These are phyloP conservation scores for Solanum sitiens DNA, from an alignment of 257 asterid genomes.

Conservation along the genomic window DNA sequence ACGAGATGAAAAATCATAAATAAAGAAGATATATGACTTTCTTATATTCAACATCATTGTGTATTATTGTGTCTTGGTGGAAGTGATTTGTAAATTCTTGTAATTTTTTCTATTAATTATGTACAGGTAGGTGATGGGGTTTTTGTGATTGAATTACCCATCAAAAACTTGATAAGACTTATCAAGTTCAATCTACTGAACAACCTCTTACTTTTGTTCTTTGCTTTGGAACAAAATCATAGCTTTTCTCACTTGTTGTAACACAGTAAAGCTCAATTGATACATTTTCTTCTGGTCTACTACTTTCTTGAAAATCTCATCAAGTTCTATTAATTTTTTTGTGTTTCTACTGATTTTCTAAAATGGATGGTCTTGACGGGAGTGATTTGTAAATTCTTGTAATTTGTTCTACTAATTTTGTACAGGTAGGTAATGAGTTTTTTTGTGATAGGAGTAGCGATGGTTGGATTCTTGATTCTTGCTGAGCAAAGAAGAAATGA, in stretches of 20 bases:
- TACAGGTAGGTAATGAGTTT: constrained; percentile 24
- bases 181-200: constrained; percentile 44
- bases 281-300: constrained; percentile 16
- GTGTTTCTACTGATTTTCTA: constrained; percentile 35
- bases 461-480: constrained; percentile 1
- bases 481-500: too few relatives aligned
- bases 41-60: too few relatives aligned
- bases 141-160: constrained; percentile 1
- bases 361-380: constrained; percentile 54
- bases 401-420: constrained; percentile 37
- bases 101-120: constrained; percentile 46
- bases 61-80: constrained; percentile 29
- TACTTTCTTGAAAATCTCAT: constrained; percentile 33
- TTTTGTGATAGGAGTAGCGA: constrained; percentile 23
- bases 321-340: constrained; percentile 32
- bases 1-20: too few relatives aligned
- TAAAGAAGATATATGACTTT: too few relatives aligned
- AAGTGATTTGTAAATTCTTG: constrained; percentile 41
- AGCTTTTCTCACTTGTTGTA: constrained; percentile 35
- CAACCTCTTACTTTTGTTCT: constrained; percentile 57
- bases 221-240: constrained; percentile 31
- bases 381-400: constrained; percentile 46
- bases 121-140: constrained; percentile 24
- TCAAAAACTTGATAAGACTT: constrained; percentile 41
- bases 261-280: constrained; percentile 41